phyloP scores from a whole-genome alignment of 2,329 filamentous ascomycete genomes.

The Trichophyton verrucosum region DNA sequence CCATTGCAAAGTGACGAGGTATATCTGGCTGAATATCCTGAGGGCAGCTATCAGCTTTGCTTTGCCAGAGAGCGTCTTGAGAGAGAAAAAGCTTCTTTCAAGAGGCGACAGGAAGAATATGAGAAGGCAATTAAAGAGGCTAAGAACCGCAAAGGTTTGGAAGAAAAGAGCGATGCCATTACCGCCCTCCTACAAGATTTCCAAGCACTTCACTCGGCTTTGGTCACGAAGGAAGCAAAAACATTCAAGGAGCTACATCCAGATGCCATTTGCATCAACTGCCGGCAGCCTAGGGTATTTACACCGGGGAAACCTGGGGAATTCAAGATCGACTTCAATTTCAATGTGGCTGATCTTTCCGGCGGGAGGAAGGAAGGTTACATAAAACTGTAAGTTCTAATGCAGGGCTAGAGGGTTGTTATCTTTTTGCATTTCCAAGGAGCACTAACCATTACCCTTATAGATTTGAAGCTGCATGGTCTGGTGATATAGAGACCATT shows the following conservation, averaged over 20 bases:
- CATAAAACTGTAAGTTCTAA: conserved; percentile 1
- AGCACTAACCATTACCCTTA: neutral
- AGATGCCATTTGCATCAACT: neutral
- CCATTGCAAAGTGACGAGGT: conserved; percentile 4
- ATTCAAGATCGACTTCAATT: conserved; percentile 1
- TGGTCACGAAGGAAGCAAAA: conserved; percentile 52
- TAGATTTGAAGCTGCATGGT: conserved; percentile 51
- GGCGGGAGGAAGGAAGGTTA: neutral
- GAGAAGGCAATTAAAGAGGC: neutral
- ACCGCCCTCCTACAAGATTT: neutral
- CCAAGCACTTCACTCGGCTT: conserved; percentile 37
- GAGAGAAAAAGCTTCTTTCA: neutral
- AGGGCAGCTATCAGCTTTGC: neutral
- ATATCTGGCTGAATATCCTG: conserved; percentile 3
- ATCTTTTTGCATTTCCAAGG: neutral
- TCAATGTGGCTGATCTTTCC: neutral
- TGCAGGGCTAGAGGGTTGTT: neutral
- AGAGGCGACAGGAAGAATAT: neutral
- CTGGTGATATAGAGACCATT: conserved; percentile 51
- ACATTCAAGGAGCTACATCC: conserved; percentile 50
- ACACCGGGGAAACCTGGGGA: neutral
- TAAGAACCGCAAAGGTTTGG: neutral
- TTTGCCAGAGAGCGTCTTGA: neutral
- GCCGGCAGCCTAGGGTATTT: too few relatives aligned
- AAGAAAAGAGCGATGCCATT: neutral